A percentile compares a stretch with the other conserved stretches of the same genome.
These are phyloP conservation scores for Xylaria longipes DNA, from an alignment of 495 filamentous ascomycete genomes.

Conservation along the genomic window DNA sequence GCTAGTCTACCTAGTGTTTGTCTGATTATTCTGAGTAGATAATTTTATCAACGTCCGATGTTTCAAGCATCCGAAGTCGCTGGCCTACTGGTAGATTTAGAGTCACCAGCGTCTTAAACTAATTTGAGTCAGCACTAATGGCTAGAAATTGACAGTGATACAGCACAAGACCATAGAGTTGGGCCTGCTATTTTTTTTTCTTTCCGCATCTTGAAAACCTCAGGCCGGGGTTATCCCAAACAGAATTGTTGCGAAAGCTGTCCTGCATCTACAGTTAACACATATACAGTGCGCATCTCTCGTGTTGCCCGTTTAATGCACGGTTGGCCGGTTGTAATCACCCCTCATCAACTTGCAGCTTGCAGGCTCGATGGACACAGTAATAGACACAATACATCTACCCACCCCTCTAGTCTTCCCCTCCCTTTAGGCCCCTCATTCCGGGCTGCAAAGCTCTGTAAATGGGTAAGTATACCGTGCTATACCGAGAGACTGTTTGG, in stretches of 20 bases:
- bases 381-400: not conserved
- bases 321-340: slow-evolving; percentile 1
- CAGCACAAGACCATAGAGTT: not conserved
- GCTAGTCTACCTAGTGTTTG: not conserved
- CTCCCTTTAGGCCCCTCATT: not conserved
- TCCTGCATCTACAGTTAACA: not conserved
- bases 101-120: not conserved
- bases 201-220: not conserved
- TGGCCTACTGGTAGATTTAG: not conserved
- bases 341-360: slow-evolving; percentile 13
- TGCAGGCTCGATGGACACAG: slow-evolving; percentile 13
- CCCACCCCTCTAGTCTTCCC: not conserved
- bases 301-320: not conserved
- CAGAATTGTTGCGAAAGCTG: not conserved
- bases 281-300: slow-evolving; percentile 1
- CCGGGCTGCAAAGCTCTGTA: not conserved
- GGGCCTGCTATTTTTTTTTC: not conserved
- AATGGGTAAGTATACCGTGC: slow-evolving; percentile 11
- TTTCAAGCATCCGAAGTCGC: slow-evolving; percentile 20
- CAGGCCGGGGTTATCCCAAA: not conserved
- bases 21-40: not conserved
- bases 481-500: no score
- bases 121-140: not conserved
- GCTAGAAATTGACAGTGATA: not conserved
- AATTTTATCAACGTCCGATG: slow-evolving; percentile 1